Evolutionary conservation across 2,329 filamentous ascomycete genomes (phyloP).

Genomic region (Fusarium sp.): DNA sequence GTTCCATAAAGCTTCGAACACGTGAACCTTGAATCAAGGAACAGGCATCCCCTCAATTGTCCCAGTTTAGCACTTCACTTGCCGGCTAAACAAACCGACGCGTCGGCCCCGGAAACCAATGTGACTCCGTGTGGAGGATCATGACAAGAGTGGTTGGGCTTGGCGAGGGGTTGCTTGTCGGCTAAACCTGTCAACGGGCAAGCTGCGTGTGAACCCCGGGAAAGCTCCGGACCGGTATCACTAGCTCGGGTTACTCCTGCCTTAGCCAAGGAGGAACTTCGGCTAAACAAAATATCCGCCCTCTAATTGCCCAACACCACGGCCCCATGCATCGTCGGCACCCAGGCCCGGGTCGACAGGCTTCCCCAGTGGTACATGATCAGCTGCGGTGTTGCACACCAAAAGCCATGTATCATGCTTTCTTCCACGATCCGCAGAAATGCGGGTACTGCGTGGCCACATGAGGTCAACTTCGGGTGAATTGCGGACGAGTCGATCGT

Average conservation of each 20-base stretch:
- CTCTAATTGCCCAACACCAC: slow-evolving; percentile 38
- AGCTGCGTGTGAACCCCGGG: slow-evolving; percentile 30
- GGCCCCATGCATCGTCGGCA: slow-evolving; percentile 1
- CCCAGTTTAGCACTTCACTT: not conserved
- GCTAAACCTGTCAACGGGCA: slow-evolving; percentile 9
- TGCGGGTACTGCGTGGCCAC: slow-evolving; percentile 35
- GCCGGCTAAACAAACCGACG: not conserved
- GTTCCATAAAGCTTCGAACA: slow-evolving; percentile 3
- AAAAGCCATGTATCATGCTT: slow-evolving; percentile 3
- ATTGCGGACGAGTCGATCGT: slow-evolving; percentile 26
- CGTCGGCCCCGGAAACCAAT: not conserved
- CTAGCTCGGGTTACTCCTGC: slow-evolving; percentile 7
- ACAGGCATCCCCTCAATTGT: slow-evolving; percentile 5
- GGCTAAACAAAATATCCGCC: not conserved
- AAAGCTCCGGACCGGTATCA: slow-evolving; percentile 18
- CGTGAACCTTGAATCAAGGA: not conserved
- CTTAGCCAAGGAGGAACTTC: slow-evolving; percentile 23
- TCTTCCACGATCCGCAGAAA: slow-evolving; percentile 11
- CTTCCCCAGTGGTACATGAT: slow-evolving; percentile 4
- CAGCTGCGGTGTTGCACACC: not conserved
- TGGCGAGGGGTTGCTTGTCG: not conserved
- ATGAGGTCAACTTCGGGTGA: slow-evolving; percentile 35
- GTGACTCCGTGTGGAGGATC: not conserved
- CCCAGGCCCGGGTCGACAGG: slow-evolving; percentile 11
- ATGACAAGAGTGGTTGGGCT: not conserved